A percentile compares a stretch with the other conserved stretches of the same genome.
phyloP scores from a whole-genome alignment of 495 filamentous ascomycete genomes.

The Astrocystis sublimbata region DNA sequence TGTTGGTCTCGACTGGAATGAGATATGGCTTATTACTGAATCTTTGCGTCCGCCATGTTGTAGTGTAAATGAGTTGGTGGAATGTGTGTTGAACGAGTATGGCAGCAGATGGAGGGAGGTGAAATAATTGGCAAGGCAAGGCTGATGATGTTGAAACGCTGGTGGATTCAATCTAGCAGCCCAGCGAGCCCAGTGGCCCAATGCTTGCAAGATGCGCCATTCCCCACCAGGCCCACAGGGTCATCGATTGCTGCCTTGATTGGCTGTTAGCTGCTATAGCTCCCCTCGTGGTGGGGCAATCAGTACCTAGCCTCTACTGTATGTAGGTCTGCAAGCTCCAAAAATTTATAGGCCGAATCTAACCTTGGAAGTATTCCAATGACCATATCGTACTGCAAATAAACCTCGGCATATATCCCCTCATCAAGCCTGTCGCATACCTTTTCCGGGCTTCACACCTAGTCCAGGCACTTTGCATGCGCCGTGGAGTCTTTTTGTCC shows the following conservation, averaged over 20 bases:
- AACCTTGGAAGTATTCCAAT: no score
- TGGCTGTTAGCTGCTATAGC: not conserved
- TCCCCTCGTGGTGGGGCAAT: not conserved
- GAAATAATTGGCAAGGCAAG: constrained; percentile 15
- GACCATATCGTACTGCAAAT: not conserved
- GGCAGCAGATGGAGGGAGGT: constrained; percentile 10
- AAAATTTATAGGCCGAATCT: constrained; percentile 26
- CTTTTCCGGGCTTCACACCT: no score
- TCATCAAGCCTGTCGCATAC: not conserved
- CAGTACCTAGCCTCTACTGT: not conserved
- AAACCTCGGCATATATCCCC: not conserved
- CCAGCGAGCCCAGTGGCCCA: no score
- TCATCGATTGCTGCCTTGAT: not conserved
- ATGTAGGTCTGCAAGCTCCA: constrained; percentile 4
- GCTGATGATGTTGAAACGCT: constrained; percentile 25
- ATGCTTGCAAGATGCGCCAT: not conserved
- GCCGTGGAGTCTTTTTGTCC: not conserved
- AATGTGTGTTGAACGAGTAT: not conserved
- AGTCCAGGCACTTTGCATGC: not conserved
- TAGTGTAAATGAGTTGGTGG: constrained; percentile 19
- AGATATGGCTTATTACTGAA: constrained; percentile 58
- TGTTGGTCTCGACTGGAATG: constrained; percentile 18
- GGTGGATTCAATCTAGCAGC: not conserved
- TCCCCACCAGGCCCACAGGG: no score
- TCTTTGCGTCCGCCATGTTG: constrained; percentile 74